phyloP scores from a whole-genome alignment of 169 alveolate species.

The Cryptosporidium xiaoi region DNA sequence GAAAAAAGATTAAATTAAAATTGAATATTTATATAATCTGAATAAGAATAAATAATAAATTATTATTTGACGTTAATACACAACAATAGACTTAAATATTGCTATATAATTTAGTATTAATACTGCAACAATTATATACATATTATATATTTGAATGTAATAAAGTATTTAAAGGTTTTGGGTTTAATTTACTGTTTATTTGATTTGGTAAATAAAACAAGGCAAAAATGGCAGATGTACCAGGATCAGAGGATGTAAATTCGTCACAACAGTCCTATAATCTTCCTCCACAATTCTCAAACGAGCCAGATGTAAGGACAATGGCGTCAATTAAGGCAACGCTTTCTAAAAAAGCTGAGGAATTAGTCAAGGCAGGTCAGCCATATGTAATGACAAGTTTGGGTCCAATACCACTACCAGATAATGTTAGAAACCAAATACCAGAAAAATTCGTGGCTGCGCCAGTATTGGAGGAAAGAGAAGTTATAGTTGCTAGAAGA shows the following conservation, averaged over 20 bases:
- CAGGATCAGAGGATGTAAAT: constrained; percentile 56
- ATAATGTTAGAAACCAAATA: constrained; percentile 82
- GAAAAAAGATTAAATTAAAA: constrained; percentile 7
- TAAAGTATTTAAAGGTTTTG: not conserved
- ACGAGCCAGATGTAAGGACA: constrained; percentile 72
- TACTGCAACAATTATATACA: not conserved
- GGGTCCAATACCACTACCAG: constrained; percentile 87
- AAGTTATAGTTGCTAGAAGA: constrained; percentile 84
- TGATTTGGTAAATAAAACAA: not conserved
- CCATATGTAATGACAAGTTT: constrained; percentile 88
- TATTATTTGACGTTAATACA: not conserved
- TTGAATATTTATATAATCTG: too few relatives aligned
- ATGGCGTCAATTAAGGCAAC: constrained; percentile 75
- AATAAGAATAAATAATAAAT: not conserved
- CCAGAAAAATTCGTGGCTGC: constrained; percentile 88
- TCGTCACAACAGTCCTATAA: constrained; percentile 52
- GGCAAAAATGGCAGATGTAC: constrained; percentile 36
- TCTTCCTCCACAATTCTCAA: constrained; percentile 69
- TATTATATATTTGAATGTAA: not conserved
- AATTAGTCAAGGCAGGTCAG: constrained; percentile 72
- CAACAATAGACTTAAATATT: too few relatives aligned
- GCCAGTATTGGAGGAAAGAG: constrained; percentile 86
- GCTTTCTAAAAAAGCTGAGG: constrained; percentile 73
- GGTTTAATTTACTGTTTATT: not conserved
- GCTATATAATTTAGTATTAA: not conserved